Base-by-base conservation (phyloP, 2,329 filamentous ascomycete species). In the Microsporum ferrugineum region DNA sequence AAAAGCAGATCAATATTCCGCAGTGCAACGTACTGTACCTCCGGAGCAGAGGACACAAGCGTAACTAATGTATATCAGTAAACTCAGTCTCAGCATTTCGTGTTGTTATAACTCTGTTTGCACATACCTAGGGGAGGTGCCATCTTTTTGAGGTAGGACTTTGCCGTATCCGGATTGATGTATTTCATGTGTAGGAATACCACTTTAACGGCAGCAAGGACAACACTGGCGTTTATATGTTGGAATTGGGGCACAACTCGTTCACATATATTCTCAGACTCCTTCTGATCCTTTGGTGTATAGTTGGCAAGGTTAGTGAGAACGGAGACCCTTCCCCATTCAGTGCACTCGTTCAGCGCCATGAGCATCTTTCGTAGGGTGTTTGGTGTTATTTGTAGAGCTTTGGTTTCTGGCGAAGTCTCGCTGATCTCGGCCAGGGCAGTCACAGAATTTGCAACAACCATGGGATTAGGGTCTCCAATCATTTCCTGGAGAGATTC, bases 231-330 rank as follows among this genome's bases (percentile, higher is more conserved):
- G 71, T 99, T 99, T 70, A 96, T 92, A 71, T 99, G 94, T 76
- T 99, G 94, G 73, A 99, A 99, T 71, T 99, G 94, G 45, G 94
- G 94, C 59, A 90, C 86, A 39, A 97, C 92, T 69, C 94, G 82
- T 79, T 99, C 94, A 75, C 94, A 99, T 62, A 99, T 96, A 73
- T 97, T 94, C 77, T 99, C 94, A 60, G 92, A 88, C 77, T 99
- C 94, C 77, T 96, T 97, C 63, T 91, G 81, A 72, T 97, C 92
- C n/a, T 79, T 72, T 0, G 92, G 85, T 66, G 84, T 86, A 76
- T 97, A 97, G 70, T 95, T 87, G 47, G 94, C 91, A 65, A 99
- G 76, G 0, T 90, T 95, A 8, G 88, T 88, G 65, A 99, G 78
- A 62, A 99, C 95, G 0, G 91, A 97, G 36, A 99, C 91, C 66